phyloP scores from a whole-genome alignment of 371 early-diverging fungal genomes.

The Amoeboaphelidium protococcarum region DNA sequence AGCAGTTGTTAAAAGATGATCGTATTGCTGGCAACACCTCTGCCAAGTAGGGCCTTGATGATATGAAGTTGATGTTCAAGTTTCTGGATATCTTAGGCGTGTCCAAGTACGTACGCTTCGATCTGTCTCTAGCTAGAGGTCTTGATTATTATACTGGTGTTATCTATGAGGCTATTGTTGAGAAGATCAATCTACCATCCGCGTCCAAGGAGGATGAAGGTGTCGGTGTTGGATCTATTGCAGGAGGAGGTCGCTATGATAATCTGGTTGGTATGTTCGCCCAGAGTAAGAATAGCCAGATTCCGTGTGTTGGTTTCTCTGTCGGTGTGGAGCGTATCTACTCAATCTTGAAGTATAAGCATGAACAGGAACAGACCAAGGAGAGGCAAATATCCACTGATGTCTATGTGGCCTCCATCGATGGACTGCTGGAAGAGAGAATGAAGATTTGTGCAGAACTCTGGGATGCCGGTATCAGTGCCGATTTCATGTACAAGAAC shows the following conservation, averaged over 20 bases:
- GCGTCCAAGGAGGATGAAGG: conserved; percentile 36
- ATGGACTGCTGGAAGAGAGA: conserved; percentile 72
- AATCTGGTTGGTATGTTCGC: conserved; percentile 84
- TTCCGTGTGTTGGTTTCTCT: conserved; percentile 93
- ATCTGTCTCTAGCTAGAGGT: conserved; percentile 89
- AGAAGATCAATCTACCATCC: conserved; percentile 12
- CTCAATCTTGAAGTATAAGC: conserved; percentile 29
- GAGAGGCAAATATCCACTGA: conserved; percentile 31
- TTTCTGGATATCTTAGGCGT: conserved; percentile 65
- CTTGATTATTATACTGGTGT: conserved; percentile 98
- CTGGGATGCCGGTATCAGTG: conserved; percentile 61
- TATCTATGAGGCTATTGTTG: conserved; percentile 89
- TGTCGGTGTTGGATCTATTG: conserved; percentile 86
- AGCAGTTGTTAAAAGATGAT: conserved; percentile 28
- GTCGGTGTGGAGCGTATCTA: conserved; percentile 95
- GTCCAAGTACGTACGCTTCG: conserved; percentile 35
- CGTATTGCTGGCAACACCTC: conserved; percentile 29
- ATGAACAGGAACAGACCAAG: not conserved
- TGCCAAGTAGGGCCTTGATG: conserved; percentile 60
- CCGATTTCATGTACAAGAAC: conserved; percentile 75
- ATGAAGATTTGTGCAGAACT: conserved; percentile 58
- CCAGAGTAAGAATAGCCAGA: conserved; percentile 25
- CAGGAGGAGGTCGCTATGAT: conserved; percentile 98
- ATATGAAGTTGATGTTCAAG: conserved; percentile 58
- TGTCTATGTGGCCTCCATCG: conserved; percentile 67